Conservation (phyloP, 805 yeast genomes). For the Yamadazyma sp. region DNA sequence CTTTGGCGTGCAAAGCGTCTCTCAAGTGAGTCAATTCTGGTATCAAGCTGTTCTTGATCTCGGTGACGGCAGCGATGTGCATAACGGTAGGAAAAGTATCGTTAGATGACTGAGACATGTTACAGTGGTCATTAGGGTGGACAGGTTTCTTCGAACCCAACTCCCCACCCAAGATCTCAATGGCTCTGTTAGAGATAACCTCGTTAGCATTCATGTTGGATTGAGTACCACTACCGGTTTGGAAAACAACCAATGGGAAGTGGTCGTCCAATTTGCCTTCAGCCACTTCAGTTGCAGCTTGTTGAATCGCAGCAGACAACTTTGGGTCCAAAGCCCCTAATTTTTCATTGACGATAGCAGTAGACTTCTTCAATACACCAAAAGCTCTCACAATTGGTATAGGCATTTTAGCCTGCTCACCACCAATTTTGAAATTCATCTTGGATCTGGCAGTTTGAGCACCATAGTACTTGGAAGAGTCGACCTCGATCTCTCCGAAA, state of each 20-base stretch:
- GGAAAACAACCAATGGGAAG: constrained; percentile 98
- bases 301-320: constrained; percentile 78
- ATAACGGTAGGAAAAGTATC: constrained; percentile 99
- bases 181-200: constrained; percentile 97
- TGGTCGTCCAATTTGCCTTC: constrained; percentile 90
- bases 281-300: constrained; percentile 93
- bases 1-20: constrained; percentile 72
- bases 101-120: constrained; percentile 97
- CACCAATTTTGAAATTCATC: constrained; percentile 95
- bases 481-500: constrained; percentile 94
- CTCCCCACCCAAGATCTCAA: constrained; percentile 90
- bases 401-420: constrained; percentile 86
- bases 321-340: constrained; percentile 82
- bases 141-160: constrained; percentile 92
- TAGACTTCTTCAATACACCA: constrained; percentile 90
- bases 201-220: constrained; percentile 99
- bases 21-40: constrained; percentile 80
- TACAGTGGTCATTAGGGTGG: constrained; percentile 98
- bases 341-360: constrained; percentile 84
- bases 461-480: constrained; percentile 88
- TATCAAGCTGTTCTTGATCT: constrained; percentile 69
- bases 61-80: constrained; percentile 98
- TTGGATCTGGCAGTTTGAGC: constrained; percentile 96
- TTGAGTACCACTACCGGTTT: constrained; percentile 98
- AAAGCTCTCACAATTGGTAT: constrained; percentile 87